A percentile compares a stretch with the other conserved stretches of the same genome.
Evolutionary conservation across 2,329 filamentous ascomycete species (phyloP).

Genomic region (Tolypocladium album): DNA sequence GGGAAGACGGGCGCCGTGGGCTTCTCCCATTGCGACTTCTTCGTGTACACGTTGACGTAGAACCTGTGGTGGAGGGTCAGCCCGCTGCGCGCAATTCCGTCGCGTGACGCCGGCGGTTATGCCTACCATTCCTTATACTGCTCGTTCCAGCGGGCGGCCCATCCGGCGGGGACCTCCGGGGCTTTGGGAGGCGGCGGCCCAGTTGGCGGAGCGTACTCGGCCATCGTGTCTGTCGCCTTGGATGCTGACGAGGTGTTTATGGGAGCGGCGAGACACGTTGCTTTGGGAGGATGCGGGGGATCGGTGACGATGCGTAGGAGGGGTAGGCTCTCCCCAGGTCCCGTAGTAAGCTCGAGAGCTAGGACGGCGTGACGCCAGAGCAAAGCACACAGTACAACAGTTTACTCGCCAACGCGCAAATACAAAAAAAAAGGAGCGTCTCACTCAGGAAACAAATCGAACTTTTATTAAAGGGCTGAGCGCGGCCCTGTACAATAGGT

Average conservation of each 20-base stretch:
- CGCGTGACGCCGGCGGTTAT: background rate
- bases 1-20: constrained; percentile 59
- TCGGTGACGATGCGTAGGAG: background rate
- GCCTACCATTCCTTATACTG: constrained; percentile 74
- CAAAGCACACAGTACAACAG: background rate
- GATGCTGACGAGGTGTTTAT: background rate
- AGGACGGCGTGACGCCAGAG: background rate
- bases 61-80: constrained; percentile 44
- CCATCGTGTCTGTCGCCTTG: constrained; percentile 24
- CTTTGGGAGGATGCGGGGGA: background rate
- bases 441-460: background rate
- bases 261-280: background rate
- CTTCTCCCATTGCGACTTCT: constrained; percentile 83
- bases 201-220: constrained; percentile 40
- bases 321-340: background rate
- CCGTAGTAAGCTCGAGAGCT: background rate
- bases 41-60: constrained; percentile 83
- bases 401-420: background rate
- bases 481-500: background rate
- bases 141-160: constrained; percentile 76
- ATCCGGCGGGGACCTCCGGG: constrained; percentile 57
- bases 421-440: background rate
- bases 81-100: constrained; percentile 5
- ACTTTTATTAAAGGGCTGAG: background rate
- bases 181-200: constrained; percentile 48